These are phyloP conservation scores for Camellia granthamiana DNA, from an alignment of 148 eudicot genomes.

Conservation along the genomic window DNA sequence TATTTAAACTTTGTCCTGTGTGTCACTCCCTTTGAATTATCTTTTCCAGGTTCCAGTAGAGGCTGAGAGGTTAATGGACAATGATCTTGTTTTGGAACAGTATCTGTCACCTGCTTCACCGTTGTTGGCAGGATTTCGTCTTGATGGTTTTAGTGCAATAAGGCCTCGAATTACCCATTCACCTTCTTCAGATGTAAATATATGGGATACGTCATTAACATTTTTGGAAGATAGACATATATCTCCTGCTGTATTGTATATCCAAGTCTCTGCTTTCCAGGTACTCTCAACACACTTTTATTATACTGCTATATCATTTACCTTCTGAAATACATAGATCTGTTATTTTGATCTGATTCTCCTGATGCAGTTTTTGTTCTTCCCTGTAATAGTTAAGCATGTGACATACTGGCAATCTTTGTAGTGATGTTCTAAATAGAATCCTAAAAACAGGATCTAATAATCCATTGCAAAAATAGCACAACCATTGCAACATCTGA, in stretches of 20 bases:
- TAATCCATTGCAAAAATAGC: not conserved
- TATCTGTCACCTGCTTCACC: slow-evolving; percentile 81
- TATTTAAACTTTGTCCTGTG: not conserved
- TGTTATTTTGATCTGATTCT: not conserved
- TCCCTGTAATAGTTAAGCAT: not conserved
- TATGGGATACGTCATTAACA: slow-evolving; percentile 33
- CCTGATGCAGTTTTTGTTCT: not conserved
- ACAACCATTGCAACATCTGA: not conserved
- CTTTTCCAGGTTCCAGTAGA: slow-evolving; percentile 79
- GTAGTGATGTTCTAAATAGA: not conserved
- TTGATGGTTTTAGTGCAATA: slow-evolving; percentile 86
- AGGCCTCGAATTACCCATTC: slow-evolving; percentile 86
- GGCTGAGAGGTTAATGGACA: slow-evolving; percentile 65
- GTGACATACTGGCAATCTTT: not conserved
- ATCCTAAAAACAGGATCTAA: not conserved
- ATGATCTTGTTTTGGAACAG: slow-evolving; percentile 80
- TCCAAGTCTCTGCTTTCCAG: slow-evolving; percentile 90
- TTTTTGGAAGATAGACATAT: slow-evolving; percentile 73
- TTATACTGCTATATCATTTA: not conserved
- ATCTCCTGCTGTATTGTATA: slow-evolving; percentile 66
- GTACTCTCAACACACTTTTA: slow-evolving; percentile 29
- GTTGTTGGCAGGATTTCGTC: slow-evolving; percentile 81
- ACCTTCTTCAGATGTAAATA: slow-evolving; percentile 51
- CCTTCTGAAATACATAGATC: slow-evolving; percentile 1
- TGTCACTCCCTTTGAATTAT: not conserved